Percentiles rank a stretch among this genome's conserved stretches.
Evolutionary conservation across 257 asterid species (phyloP).

Genomic region (Lantana camara): DNA sequence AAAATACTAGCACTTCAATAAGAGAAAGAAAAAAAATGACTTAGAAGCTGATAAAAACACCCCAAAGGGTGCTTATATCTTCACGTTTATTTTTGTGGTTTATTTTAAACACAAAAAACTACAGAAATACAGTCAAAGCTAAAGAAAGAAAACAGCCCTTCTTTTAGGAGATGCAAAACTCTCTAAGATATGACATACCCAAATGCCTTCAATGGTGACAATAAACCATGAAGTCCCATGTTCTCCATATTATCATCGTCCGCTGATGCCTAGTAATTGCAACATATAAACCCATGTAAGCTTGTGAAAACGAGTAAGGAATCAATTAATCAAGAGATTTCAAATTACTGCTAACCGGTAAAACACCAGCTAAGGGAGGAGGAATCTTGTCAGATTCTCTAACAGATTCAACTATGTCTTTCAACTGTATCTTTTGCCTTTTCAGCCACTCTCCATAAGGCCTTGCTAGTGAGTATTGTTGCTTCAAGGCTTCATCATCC

Average conservation of each 20-base stretch:
- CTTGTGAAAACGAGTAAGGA: slow-evolving; percentile 21
- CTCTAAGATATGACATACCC: slow-evolving; percentile 56
- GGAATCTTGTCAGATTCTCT: slow-evolving; percentile 63
- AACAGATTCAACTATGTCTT: slow-evolving; percentile 87
- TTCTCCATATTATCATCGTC: slow-evolving; percentile 85
- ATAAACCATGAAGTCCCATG: slow-evolving; percentile 86
- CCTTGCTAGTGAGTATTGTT: slow-evolving; percentile 87
- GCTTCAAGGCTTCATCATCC: slow-evolving; percentile 96
- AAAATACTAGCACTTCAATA: too few relatives aligned
- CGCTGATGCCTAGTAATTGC: slow-evolving; percentile 55
- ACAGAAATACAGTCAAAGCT: too few relatives aligned
- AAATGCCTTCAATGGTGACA: slow-evolving; percentile 91
- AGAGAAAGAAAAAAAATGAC: too few relatives aligned
- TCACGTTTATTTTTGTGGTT: too few relatives aligned
- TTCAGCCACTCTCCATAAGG: slow-evolving; percentile 96
- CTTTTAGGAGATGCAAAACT: too few relatives aligned
- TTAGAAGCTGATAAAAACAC: too few relatives aligned
- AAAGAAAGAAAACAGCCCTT: too few relatives aligned
- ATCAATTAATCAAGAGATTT: slow-evolving; percentile 11
- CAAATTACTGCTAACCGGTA: slow-evolving; percentile 58
- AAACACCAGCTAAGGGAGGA: slow-evolving; percentile 78
- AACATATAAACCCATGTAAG: slow-evolving; percentile 19
- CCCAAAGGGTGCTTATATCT: too few relatives aligned
- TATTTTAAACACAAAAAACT: too few relatives aligned
- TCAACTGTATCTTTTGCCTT: slow-evolving; percentile 79